Conservation (phyloP, 352 stramenopile species). For the Phytophthora pini region DNA sequence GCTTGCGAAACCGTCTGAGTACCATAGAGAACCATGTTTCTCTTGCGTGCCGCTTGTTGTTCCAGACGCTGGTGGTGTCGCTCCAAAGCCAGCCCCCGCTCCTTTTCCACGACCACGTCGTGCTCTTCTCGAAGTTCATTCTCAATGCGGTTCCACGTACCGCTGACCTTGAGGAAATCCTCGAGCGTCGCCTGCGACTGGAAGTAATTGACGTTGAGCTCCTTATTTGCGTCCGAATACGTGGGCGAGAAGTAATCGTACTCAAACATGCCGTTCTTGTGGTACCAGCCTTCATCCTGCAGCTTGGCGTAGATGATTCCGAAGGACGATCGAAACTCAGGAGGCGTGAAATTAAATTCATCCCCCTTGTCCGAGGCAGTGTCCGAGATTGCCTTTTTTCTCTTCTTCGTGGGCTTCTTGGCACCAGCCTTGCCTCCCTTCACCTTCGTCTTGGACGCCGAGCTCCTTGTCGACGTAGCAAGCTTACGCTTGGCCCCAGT, state of each 20-base stretch:
- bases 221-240: conserved; percentile 60
- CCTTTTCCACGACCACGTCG: conserved; percentile 52
- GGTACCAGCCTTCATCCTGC: conserved; percentile 65
- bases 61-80: conserved; percentile 47
- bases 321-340: conserved; percentile 77
- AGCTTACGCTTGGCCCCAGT: conserved; percentile 38
- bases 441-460: conserved; percentile 32
- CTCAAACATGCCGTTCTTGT: conserved; percentile 66
- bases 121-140: conserved; percentile 61
- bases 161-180: conserved; percentile 62
- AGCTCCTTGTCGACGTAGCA: conserved; percentile 27
- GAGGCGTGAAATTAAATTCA: conserved; percentile 53
- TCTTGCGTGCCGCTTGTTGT: conserved; percentile 36
- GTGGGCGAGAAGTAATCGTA: conserved; percentile 86
- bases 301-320: conserved; percentile 70
- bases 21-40: conserved; percentile 27
- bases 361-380: conserved; percentile 25
- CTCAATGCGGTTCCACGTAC: conserved; percentile 68
- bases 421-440: conserved; percentile 37
- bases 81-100: conserved; percentile 54
- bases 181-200: conserved; percentile 65
- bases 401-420: conserved; percentile 44
- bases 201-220: conserved; percentile 71
- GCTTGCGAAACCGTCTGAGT: background rate
- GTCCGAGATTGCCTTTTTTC: conserved; percentile 16